Evolutionary conservation across 2,329 filamentous ascomycete species (phyloP), one percentile per base, ranked within the genome.

Genomic region (Aspergillus cejpii): DNA sequence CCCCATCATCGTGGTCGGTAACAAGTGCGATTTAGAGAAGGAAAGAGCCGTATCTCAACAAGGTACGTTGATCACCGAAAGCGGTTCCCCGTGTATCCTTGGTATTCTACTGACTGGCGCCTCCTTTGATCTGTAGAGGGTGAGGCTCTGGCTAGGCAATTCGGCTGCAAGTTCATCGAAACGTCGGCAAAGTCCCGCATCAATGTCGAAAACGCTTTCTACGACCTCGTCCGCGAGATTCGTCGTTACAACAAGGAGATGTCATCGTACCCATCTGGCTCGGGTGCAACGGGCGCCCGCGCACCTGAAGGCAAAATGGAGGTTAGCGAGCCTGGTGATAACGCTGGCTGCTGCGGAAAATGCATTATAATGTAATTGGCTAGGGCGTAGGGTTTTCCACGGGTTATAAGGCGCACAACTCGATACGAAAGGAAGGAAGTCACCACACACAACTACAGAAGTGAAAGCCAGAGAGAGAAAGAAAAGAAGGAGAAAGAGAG

Each of bases 151-250:
- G 91, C 90, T 53, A 80, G 80, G 58, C 83, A 84, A 53, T 97
- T 98, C 69, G 84, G 83, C 65, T 98, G 92, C 84, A 94, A 92
- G 67, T 98, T 97, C 75, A 94, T 97, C 73, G 92, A 98, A 76
- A 97, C 92, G 10, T 98, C 92, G 33, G 92, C 92, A 56, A 98
- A 97, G 75, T 94, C 90, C 51, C 85, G 91, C 67, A 94, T 92
- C 75, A 96, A 97, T 66, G 92, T 98, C 61, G 92, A 98, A 72
- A 90, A 94, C 72, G 89, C 91, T 44, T 98, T 98, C 74, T 97
- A 91, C 78, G 90, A 97, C 66, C 90, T 97, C 58, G 92, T 98
- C 47, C 85, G 92, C 66, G 92, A 97, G 69, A 98, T 98, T 64
- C 83, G 92, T 72, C 85, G 88, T 72, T 97, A 94, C 74, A 97